These are phyloP conservation scores for Leishmania amazonensis DNA, from an alignment of 208 protist genomes.

Conservation along the genomic window DNA sequence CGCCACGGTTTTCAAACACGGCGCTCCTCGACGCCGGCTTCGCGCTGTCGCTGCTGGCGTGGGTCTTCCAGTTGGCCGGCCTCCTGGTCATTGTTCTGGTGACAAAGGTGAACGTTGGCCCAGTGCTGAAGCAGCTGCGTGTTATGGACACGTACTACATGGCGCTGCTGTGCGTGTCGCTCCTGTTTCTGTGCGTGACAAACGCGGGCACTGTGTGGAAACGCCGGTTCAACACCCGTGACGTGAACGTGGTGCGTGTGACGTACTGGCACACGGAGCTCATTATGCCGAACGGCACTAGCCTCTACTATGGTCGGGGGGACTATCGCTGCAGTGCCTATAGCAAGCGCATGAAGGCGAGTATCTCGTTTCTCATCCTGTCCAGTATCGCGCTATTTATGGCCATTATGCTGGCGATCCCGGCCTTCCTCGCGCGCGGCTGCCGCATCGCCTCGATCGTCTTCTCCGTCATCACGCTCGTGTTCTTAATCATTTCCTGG, in stretches of 20 bases:
- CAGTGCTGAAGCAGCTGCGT: conserved; percentile 43
- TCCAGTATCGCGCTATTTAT: conserved; percentile 39
- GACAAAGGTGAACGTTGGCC: conserved; percentile 56
- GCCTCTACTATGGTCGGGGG: conserved; percentile 41
- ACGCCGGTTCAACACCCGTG: conserved; percentile 40
- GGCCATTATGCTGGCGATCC: conserved; percentile 38
- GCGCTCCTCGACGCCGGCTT: conserved; percentile 59
- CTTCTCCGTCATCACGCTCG: conserved; percentile 33
- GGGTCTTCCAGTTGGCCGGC: conserved; percentile 51
- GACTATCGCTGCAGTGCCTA: conserved; percentile 57
- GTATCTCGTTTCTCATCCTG: conserved; percentile 62
- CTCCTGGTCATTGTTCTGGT: conserved; percentile 40
- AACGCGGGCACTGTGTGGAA: conserved; percentile 58
- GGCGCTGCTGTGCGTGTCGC: conserved; percentile 32
- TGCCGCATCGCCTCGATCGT: conserved; percentile 46
- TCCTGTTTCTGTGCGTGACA: conserved; percentile 44
- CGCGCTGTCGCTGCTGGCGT: conserved; percentile 51
- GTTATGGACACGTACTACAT: conserved; percentile 63
- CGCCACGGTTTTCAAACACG: conserved; percentile 35
- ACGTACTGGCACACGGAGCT: conserved; percentile 76
- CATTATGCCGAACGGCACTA: conserved; percentile 40
- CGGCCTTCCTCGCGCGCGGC: conserved; percentile 35
- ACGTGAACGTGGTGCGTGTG: conserved; percentile 53
- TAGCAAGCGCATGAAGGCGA: conserved; percentile 66
- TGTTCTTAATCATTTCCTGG: conserved; percentile 56